Percentiles rank a stretch among this genome's conserved stretches.
phyloP scores from a whole-genome alignment of 2,329 filamentous ascomycete genomes.

The Botrytis paeoniae region DNA sequence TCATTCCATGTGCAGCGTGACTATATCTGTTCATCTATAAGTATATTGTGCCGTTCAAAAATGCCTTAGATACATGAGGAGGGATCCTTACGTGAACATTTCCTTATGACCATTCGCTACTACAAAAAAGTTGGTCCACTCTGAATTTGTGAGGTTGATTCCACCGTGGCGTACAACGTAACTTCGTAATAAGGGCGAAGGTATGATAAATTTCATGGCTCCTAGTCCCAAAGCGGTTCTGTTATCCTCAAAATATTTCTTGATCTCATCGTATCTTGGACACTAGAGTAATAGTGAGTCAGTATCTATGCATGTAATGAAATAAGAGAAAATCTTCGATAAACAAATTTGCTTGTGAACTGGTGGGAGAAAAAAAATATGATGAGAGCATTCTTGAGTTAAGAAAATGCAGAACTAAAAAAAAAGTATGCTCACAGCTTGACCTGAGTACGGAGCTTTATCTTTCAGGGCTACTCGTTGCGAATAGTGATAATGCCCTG shows the following conservation, averaged over 20 bases:
- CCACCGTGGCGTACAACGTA: background rate
- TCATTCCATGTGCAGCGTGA: background rate
- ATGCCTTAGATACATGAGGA: no score
- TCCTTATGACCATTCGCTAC: background rate
- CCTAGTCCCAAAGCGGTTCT: background rate
- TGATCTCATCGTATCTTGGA: background rate
- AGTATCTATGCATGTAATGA: background rate
- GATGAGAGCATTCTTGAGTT: background rate
- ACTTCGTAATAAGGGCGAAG: background rate
- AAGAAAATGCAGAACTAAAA: background rate
- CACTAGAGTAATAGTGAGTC: background rate
- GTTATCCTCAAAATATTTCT: background rate
- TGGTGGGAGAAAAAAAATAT: no score
- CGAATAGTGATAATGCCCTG: background rate
- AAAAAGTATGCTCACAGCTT: background rate
- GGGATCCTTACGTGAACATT: background rate
- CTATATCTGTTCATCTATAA: background rate
- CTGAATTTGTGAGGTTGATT: background rate
- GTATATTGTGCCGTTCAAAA: background rate
- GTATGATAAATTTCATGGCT: background rate
- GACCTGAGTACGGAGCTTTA: background rate
- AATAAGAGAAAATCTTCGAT: background rate
- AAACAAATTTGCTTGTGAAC: background rate
- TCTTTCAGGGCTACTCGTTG: background rate
- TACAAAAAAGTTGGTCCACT: background rate